A percentile compares a stretch with the other conserved stretches of the same genome.
Conservation (phyloP, 495 filamentous ascomycete species). For the Penicillium macrosclerotiorum region DNA sequence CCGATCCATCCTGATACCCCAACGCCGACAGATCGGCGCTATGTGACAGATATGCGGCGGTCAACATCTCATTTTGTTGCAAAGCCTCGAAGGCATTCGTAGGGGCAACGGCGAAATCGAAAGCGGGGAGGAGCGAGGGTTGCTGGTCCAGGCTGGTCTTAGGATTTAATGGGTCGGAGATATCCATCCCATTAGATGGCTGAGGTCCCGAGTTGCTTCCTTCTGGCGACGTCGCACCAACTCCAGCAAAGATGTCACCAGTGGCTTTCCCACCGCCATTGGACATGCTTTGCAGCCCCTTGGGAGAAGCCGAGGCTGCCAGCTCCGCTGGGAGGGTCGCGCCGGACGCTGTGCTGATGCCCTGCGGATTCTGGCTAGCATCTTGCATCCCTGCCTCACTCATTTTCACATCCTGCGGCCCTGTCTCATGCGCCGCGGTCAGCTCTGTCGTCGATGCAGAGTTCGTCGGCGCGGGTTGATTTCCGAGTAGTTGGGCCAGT, state of each 20-base stretch:
- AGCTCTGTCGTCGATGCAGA: constrained; percentile 8
- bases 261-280: constrained; percentile 22
- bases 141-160: constrained; percentile 35
- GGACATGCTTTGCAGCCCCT: constrained; percentile 17
- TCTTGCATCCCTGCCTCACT: constrained; percentile 19
- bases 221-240: constrained; percentile 12
- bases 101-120: constrained; percentile 35
- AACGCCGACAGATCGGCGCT: constrained; percentile 38
- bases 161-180: constrained; percentile 34
- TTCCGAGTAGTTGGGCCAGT: constrained; percentile 44
- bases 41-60: constrained; percentile 42
- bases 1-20: constrained; percentile 38
- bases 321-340: constrained; percentile 4
- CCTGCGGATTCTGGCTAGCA: no score
- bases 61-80: constrained; percentile 43
- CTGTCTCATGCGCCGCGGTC: not conserved
- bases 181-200: constrained; percentile 25
- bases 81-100: constrained; percentile 40
- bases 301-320: constrained; percentile 8
- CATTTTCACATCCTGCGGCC: constrained; percentile 20
- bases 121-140: constrained; percentile 37
- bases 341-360: no score
- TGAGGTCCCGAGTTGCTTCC: constrained; percentile 4
- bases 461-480: constrained; percentile 27
- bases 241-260: constrained; percentile 16